Conservation (phyloP, 441 rosid genomes). For the Viola pubescens region DNA sequence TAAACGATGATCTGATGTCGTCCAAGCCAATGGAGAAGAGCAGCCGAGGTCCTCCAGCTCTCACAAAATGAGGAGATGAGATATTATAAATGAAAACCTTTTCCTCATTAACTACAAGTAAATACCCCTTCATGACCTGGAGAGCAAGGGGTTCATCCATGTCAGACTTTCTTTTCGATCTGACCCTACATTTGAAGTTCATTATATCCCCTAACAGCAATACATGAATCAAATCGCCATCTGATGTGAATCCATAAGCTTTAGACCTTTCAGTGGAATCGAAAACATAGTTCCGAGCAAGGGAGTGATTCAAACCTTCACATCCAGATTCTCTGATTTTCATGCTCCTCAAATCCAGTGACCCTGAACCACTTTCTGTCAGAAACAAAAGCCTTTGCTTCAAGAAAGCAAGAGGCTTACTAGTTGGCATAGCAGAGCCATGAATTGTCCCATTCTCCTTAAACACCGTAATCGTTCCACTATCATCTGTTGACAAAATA, state of each 20-base stretch:
- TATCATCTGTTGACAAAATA: slow-evolving; percentile 51
- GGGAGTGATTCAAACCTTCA: slow-evolving; percentile 73
- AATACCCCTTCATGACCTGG: slow-evolving; percentile 81
- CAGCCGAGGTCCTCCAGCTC: slow-evolving; percentile 63
- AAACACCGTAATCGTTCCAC: slow-evolving; percentile 63
- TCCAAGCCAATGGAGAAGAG: slow-evolving; percentile 69
- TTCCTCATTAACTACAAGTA: slow-evolving; percentile 55
- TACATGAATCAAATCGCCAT: slow-evolving; percentile 75
- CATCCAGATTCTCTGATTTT: slow-evolving; percentile 79
- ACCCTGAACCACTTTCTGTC: slow-evolving; percentile 84
- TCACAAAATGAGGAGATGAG: slow-evolving; percentile 72
- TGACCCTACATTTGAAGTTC: slow-evolving; percentile 92
- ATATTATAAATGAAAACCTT: slow-evolving; percentile 72
- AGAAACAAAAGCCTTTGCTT: slow-evolving; percentile 90
- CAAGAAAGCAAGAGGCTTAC: slow-evolving; percentile 79
- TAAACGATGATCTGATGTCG: slow-evolving; percentile 74
- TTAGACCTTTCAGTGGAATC: slow-evolving; percentile 83
- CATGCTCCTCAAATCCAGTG: slow-evolving; percentile 86
- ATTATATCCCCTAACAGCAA: slow-evolving; percentile 69
- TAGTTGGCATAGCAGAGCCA: slow-evolving; percentile 58
- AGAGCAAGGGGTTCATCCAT: slow-evolving; percentile 58
- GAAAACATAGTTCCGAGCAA: slow-evolving; percentile 58
- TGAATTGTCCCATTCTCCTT: slow-evolving; percentile 59
- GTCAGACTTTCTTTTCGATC: slow-evolving; percentile 74
- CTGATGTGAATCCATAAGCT: slow-evolving; percentile 82